A percentile compares a stretch with the other conserved stretches of the same genome.
These are phyloP conservation scores for Fusarium globosum DNA, from an alignment of 2,329 filamentous ascomycete species.

Conservation along the genomic window DNA sequence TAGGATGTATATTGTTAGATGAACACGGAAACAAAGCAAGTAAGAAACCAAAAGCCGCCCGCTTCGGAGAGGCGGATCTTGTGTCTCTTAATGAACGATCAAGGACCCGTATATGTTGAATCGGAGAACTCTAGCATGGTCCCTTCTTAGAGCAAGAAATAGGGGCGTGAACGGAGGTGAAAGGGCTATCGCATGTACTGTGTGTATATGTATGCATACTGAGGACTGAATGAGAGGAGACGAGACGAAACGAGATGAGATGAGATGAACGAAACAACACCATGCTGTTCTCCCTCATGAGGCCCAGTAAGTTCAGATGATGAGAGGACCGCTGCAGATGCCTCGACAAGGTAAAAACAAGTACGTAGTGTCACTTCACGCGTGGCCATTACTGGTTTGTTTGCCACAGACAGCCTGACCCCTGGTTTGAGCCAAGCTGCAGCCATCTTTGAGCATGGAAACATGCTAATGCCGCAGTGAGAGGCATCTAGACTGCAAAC, in stretches of 20 bases:
- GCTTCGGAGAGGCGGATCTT: not conserved
- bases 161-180: conserved; percentile 18
- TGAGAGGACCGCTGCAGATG: conserved; percentile 34
- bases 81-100: conserved; percentile 2
- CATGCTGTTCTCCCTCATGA: conserved; percentile 24
- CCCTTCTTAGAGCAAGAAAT: conserved; percentile 17
- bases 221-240: not conserved
- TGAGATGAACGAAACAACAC: conserved; percentile 33
- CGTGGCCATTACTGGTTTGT: conserved; percentile 17
- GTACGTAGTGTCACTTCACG: conserved; percentile 8
- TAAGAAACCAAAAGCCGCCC: not conserved
- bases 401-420: conserved; percentile 18
- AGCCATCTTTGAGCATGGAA: conserved; percentile 10
- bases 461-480: conserved; percentile 27
- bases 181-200: conserved; percentile 18
- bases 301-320: conserved; percentile 36
- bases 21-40: not conserved
- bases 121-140: conserved; percentile 12
- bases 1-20: conserved; percentile 11
- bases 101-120: conserved; percentile 15
- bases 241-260: conserved; percentile 23
- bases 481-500: conserved; percentile 13
- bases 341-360: conserved; percentile 30
- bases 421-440: conserved; percentile 19
- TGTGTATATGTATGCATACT: not conserved